Base-by-base conservation (phyloP, 805 yeast genomes). In the Komagataella populi region DNA sequence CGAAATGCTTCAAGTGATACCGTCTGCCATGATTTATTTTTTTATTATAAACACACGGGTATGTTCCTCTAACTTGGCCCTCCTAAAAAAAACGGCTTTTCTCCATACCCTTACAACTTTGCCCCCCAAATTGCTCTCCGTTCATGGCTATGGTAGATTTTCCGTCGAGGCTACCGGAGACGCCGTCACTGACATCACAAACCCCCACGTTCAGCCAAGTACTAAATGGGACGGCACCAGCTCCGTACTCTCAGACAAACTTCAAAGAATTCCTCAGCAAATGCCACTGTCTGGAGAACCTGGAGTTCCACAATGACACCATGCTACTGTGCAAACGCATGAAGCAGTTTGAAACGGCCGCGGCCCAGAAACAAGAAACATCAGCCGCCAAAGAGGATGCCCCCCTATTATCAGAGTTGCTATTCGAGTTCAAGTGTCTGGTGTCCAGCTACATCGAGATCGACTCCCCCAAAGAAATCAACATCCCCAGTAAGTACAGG, bases 271-370 rank as follows among this genome's bases (percentile, higher is more conserved):
- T 59, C 49, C 55, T 67, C 24, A 52, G 59, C 2, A 57, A 59
- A 30, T 60, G 63, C 47, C 69, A 66, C 52, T 66, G 71, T 53
- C 44, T 61, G 3, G 71, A 67, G 52, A 67, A 66, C 49, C 57
- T 66, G 18, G 70, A 67, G 46, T 65, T 67, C 52, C 65, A 58
- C 48, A 46, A 59, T 22, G 64, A 63, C 23, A 52, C 66, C 16
- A 53, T 54, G 5, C 50, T 49, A 30, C 56, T 67, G 24, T 52
- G 59, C 3, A 44, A 51, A 44, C 54, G 47, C 24, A 36, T 30
- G 6, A 24, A 44, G 17, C 18, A 8, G 7, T 22, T 36, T 2
- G 52, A 51, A 10, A 14, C 39, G 10, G 39, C 39, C 39, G n/a
- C 47, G 44, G 22, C 49, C 50, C 18, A n/a, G 39, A n/a, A 20